Conservation (phyloP, 257 asterid species). For the Nicotiana benthamiana region DNA sequence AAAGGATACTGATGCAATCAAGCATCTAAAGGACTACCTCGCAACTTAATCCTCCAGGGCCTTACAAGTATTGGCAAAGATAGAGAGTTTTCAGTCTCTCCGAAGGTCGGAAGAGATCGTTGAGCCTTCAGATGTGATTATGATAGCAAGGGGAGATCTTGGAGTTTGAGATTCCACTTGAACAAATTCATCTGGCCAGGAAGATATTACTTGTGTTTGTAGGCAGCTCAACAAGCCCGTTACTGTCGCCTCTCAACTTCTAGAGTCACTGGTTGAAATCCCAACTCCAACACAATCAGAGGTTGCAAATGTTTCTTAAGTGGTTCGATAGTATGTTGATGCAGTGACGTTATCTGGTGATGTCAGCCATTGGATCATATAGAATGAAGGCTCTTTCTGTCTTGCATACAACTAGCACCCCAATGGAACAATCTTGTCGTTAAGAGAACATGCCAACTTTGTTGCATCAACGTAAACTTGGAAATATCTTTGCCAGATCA, state of each 20-base stretch:
- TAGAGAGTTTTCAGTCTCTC: constrained; percentile 65
- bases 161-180: constrained; percentile 86
- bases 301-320: constrained; percentile 94
- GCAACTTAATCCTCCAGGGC: constrained; percentile 43
- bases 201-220: constrained; percentile 47
- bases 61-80: constrained; percentile 67
- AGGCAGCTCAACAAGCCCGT: constrained; percentile 80
- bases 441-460: constrained; percentile 49
- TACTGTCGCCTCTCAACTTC: constrained; percentile 77
- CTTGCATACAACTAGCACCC: constrained; percentile 52
- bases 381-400: constrained; percentile 69
- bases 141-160: constrained; percentile 95
- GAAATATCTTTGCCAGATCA: constrained; percentile 45
- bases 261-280: constrained; percentile 77
- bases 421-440: constrained; percentile 71
- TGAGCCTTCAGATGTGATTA: constrained; percentile 67
- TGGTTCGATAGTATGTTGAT: constrained; percentile 75
- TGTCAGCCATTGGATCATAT: constrained; percentile 71
- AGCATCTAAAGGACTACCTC: constrained; percentile 50
- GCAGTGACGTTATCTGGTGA: constrained; percentile 88
- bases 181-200: constrained; percentile 70
- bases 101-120: constrained; percentile 59
- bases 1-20: constrained; percentile 53
- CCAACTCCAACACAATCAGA: constrained; percentile 90
- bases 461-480: constrained; percentile 30